phyloP scores from a whole-genome alignment of 805 yeast species.

The Blastobotrys parvus region DNA sequence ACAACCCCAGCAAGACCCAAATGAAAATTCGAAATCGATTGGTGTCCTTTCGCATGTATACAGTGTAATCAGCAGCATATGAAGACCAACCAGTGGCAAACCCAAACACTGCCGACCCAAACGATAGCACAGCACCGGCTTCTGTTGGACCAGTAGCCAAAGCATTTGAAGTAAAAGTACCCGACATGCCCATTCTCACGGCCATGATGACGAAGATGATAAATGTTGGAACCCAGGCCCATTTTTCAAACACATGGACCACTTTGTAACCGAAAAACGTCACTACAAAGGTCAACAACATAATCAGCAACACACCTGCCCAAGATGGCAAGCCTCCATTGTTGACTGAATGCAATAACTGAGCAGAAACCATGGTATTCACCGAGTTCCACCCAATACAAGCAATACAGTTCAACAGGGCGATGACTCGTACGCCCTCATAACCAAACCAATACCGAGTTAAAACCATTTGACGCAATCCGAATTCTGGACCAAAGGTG shows the following conservation, averaged over 20 bases:
- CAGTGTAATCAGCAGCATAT: conserved; percentile 86
- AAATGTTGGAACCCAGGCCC: conserved; percentile 80
- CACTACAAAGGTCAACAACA: conserved; percentile 55
- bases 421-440: conserved; percentile 64
- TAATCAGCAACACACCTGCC: conserved; percentile 79
- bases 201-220: conserved; percentile 69
- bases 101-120: conserved; percentile 78
- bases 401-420: conserved; percentile 69
- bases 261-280: conserved; percentile 79
- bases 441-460: conserved; percentile 75
- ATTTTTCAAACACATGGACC: conserved; percentile 76
- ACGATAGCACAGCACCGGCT: conserved; percentile 70
- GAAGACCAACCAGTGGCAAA: conserved; percentile 95
- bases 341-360: conserved; percentile 70
- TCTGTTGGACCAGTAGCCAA: conserved; percentile 52
- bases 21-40: conserved; percentile 52
- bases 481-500: conserved; percentile 72
- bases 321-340: conserved; percentile 64
- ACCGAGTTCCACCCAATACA: conserved; percentile 96
- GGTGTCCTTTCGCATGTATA: conserved; percentile 66
- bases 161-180: conserved; percentile 50
- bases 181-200: conserved; percentile 62
- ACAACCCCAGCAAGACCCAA: conserved; percentile 55
- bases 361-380: conserved; percentile 84
- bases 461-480: conserved; percentile 80